Evolutionary conservation across 176 grass and related monocot genomes (phyloP).

Genomic region (Bolboschoenus planiculmis): DNA sequence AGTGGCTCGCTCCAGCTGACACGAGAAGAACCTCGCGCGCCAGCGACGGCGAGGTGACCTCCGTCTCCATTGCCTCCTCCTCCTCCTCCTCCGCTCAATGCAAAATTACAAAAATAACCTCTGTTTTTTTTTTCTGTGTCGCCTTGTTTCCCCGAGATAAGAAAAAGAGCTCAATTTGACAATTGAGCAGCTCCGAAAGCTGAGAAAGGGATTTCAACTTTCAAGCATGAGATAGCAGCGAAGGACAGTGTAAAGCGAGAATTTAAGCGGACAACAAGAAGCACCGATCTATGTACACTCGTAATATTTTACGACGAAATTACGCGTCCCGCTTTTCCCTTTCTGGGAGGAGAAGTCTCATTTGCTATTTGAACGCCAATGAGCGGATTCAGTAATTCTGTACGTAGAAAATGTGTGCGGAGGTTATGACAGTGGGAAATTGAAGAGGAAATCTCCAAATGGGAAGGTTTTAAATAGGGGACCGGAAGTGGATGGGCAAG

Average conservation of each 20-base stretch:
- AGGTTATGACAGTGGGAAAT: neutral
- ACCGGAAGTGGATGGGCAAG: slow-evolving; percentile 18
- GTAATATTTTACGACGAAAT: neutral
- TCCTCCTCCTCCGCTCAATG: neutral
- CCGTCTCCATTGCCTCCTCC: slow-evolving; percentile 26
- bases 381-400: too few relatives aligned
- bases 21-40: slow-evolving; percentile 49
- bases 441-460: neutral
- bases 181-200: neutral
- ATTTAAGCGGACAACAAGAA: slow-evolving; percentile 3
- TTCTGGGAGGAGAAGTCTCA: neutral
- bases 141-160: neutral
- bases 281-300: neutral
- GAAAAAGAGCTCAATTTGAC: neutral
- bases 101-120: neutral
- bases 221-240: neutral
- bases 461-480: neutral
- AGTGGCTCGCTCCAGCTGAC: slow-evolving; percentile 92
- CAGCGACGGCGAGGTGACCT: slow-evolving; percentile 17
- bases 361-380: neutral
- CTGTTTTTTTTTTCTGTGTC: neutral
- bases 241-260: neutral
- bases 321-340: neutral
- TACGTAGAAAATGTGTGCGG: neutral
- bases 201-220: neutral